A percentile compares a stretch with the other conserved stretches of the same genome.
Conservation (phyloP, 805 yeast species). For the Suhomyces sp. region DNA sequence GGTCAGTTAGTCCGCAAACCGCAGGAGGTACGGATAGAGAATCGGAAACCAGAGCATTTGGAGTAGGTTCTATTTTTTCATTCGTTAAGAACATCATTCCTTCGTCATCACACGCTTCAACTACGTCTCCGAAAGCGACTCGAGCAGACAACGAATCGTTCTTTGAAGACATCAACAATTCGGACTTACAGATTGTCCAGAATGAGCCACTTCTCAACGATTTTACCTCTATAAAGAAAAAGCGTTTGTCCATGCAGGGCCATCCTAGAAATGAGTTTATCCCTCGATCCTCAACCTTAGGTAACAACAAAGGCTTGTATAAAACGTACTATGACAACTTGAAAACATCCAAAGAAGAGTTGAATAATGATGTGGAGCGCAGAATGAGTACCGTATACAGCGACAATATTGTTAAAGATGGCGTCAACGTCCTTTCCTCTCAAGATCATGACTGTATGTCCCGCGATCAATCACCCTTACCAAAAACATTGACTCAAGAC, state of each 20-base stretch:
- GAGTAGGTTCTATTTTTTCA: conserved; percentile 3
- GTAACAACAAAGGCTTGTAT: conserved; percentile 16
- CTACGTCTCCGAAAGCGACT: background rate
- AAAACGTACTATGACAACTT: conserved; percentile 17
- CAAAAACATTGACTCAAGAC: background rate
- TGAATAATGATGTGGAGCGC: conserved; percentile 27
- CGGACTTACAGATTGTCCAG: conserved; percentile 4
- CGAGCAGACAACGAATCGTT: background rate
- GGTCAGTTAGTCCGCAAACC: conserved; percentile 9
- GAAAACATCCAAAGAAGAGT: conserved; percentile 16
- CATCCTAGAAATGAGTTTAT: conserved; percentile 12
- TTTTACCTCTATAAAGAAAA: conserved; percentile 27
- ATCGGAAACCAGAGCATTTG: background rate
- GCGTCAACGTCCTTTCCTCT: conserved; percentile 4
- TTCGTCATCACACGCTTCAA: background rate
- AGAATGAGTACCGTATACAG: conserved; percentile 23
- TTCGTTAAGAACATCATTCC: background rate
- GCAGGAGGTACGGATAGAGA: background rate
- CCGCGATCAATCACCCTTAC: conserved; percentile 6
- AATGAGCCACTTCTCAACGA: conserved; percentile 20
- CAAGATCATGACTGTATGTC: background rate
- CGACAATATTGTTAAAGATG: conserved; percentile 11
- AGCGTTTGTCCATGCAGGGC: conserved; percentile 24
- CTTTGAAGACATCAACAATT: conserved; percentile 2
- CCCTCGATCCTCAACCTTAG: conserved; percentile 27